These are phyloP conservation scores for Botryosphaeria agaves DNA, from an alignment of 2,329 filamentous ascomycete genomes.

Conservation along the genomic window DNA sequence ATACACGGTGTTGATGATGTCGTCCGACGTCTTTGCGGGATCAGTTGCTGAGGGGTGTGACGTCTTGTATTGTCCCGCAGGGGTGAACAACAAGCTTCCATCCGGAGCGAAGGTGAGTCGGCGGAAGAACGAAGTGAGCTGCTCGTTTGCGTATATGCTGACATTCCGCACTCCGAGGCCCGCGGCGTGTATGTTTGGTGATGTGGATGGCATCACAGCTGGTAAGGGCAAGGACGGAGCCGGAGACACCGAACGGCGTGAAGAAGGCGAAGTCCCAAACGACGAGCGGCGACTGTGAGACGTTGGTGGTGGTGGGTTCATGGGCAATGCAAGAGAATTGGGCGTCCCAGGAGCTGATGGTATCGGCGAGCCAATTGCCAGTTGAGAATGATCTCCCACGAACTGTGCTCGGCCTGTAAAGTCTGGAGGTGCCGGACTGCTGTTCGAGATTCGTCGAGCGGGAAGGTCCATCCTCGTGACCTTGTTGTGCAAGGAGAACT, in stretches of 20 bases:
- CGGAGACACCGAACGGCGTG: conserved; percentile 76
- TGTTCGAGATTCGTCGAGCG: conserved; percentile 72
- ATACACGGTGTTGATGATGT: conserved; percentile 93
- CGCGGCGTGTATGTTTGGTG: conserved; percentile 57
- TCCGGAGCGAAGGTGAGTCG: conserved; percentile 89
- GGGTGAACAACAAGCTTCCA: conserved; percentile 82
- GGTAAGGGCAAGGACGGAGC: conserved; percentile 87
- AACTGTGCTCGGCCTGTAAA: conserved; percentile 50
- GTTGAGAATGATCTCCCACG: conserved; percentile 34
- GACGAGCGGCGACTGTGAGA: conserved; percentile 91
- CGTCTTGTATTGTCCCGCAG: conserved; percentile 86
- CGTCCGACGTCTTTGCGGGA: conserved; percentile 55
- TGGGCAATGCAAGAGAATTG: conserved; percentile 72
- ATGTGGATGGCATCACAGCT: conserved; percentile 87
- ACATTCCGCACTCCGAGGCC: conserved; percentile 55
- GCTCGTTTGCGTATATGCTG: conserved; percentile 90
- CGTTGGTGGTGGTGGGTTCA: conserved; percentile 90
- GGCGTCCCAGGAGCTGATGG: conserved; percentile 90
- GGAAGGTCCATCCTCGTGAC: conserved; percentile 90
- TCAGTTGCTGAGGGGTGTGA: conserved; percentile 51
- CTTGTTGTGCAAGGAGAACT: conserved; percentile 73
- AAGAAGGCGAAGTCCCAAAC: conserved; percentile 60
- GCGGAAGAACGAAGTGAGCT: conserved; percentile 90
- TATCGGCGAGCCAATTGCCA: conserved; percentile 60
- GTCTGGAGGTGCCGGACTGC: conserved; percentile 81